Percentiles rank a stretch among this genome's conserved stretches.
phyloP scores from a whole-genome alignment of 2,329 filamentous ascomycete species.

The Sporothrix schenckii region DNA sequence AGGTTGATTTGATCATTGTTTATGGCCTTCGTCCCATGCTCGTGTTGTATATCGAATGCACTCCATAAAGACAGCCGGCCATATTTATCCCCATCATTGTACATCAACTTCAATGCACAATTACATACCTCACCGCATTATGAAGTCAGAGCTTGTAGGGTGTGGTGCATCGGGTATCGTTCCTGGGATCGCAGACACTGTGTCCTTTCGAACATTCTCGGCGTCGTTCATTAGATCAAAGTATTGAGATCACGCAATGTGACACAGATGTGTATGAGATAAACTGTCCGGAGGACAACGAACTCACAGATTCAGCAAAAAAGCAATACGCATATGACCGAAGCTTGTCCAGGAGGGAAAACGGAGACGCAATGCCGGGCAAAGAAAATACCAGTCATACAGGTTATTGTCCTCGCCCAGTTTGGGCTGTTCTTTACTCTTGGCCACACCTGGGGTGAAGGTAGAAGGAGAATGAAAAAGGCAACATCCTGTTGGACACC shows the following conservation, averaged over 20 bases:
- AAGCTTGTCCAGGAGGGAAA: not conserved
- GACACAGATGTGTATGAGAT: slow-evolving; percentile 5
- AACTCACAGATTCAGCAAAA: not conserved
- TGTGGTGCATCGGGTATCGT: not conserved
- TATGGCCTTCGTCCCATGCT: not conserved
- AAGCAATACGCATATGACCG: not conserved
- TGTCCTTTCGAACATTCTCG: not conserved
- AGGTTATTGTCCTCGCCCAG: not conserved
- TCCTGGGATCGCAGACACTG: not conserved
- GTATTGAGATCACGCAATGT: not conserved
- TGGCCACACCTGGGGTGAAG: not conserved
- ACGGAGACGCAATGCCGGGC: not conserved
- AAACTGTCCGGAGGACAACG: not conserved
- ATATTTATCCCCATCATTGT: not conserved
- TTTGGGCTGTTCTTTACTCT: not conserved
- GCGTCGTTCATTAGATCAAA: not conserved
- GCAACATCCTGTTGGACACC: not conserved
- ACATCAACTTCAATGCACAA: not conserved
- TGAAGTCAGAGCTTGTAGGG: not conserved
- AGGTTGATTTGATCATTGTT: not conserved
- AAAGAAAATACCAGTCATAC: not conserved
- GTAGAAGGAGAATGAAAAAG: not conserved
- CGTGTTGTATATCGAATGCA: not conserved
- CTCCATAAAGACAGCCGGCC: not conserved
- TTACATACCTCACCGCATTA: not conserved